A percentile compares a stretch with the other conserved stretches of the same genome.
Evolutionary conservation across 2,329 filamentous ascomycete genomes (phyloP).

Genomic region (Trichothecium roseum): DNA sequence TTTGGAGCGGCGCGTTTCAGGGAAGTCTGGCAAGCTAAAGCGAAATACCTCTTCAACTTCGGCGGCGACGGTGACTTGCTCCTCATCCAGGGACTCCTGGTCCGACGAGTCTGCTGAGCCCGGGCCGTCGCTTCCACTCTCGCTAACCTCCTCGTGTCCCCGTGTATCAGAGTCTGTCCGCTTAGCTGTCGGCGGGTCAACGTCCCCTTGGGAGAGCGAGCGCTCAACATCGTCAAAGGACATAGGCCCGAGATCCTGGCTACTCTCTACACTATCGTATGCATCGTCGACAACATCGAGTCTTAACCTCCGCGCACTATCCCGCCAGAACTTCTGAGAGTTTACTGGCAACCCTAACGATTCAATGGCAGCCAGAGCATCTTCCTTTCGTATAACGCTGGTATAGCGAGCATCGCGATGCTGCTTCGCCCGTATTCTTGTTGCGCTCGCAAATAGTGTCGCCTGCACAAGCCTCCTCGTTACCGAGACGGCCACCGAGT

Average conservation of each 20-base stretch:
- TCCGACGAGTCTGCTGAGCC: not conserved
- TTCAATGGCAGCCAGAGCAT: constrained; percentile 38
- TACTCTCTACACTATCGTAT: constrained; percentile 13
- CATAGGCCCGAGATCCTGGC: constrained; percentile 18
- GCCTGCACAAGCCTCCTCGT: constrained; percentile 63
- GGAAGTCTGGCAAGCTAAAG: constrained; percentile 29
- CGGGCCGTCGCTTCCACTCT: constrained; percentile 2
- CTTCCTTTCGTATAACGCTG: constrained; percentile 26
- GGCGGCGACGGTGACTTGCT: constrained; percentile 17
- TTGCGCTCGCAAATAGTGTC: constrained; percentile 58
- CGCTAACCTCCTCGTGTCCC: constrained; percentile 6
- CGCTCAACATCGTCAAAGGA: constrained; percentile 33
- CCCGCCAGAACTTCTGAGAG: constrained; percentile 33
- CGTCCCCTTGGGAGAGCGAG: constrained; percentile 15
- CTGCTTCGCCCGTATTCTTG: constrained; percentile 48
- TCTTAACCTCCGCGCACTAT: constrained; percentile 36
- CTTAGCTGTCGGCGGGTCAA: constrained; percentile 7
- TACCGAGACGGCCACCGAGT: constrained; percentile 55
- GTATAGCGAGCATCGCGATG: constrained; percentile 16
- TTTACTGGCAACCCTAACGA: constrained; percentile 33
- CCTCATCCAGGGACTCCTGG: constrained; percentile 8
- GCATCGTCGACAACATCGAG: constrained; percentile 32
- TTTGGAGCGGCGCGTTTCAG: constrained; percentile 23
- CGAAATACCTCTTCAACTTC: constrained; percentile 32
- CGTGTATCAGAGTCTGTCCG: constrained; percentile 4